These are phyloP conservation scores for Trypanosoma caninum DNA, from an alignment of 208 protist genomes.

Conservation along the genomic window DNA sequence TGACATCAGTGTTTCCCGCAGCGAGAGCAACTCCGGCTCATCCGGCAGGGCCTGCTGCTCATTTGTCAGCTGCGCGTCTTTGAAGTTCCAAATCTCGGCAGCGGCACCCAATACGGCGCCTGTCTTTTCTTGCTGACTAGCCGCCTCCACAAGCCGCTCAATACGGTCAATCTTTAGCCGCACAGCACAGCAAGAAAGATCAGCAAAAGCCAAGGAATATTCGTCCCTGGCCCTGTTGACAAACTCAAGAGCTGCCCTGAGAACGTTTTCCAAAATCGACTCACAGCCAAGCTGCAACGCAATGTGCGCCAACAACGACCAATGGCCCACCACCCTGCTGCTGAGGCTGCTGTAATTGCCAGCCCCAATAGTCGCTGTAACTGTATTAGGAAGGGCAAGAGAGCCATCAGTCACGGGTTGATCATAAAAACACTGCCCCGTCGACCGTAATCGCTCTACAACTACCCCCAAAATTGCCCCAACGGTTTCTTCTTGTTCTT, in stretches of 20 bases:
- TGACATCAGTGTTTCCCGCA: conserved; percentile 35
- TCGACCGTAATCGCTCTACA: conserved; percentile 23
- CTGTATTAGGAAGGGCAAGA: not conserved
- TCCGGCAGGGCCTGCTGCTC: conserved; percentile 18
- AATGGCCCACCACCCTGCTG: conserved; percentile 52
- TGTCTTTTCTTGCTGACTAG: not conserved
- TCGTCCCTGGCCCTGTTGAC: conserved; percentile 19
- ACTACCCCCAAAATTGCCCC: conserved; percentile 15
- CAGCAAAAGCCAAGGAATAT: conserved; percentile 37
- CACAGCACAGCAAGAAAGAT: conserved; percentile 51
- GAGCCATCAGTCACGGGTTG: conserved; percentile 27
- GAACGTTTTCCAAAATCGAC: conserved; percentile 43
- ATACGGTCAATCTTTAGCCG: conserved; percentile 21
- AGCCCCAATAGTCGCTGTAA: not conserved
- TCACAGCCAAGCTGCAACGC: conserved; percentile 35
- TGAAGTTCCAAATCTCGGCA: conserved; percentile 16
- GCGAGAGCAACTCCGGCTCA: conserved; percentile 17
- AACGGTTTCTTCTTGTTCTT: not conserved
- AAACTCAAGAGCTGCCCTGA: conserved; percentile 42
- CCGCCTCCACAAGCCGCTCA: conserved; percentile 3
- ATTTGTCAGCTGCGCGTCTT: conserved; percentile 9
- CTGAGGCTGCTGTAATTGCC: conserved; percentile 21
- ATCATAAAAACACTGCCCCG: conserved; percentile 5
- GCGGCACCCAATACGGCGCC: not conserved
- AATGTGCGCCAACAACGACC: conserved; percentile 55